Evolutionary conservation across 495 filamentous ascomycete species (phyloP), one percentile per base, ranked within the genome.

Genomic region (Aspergillus haitiensis): DNA sequence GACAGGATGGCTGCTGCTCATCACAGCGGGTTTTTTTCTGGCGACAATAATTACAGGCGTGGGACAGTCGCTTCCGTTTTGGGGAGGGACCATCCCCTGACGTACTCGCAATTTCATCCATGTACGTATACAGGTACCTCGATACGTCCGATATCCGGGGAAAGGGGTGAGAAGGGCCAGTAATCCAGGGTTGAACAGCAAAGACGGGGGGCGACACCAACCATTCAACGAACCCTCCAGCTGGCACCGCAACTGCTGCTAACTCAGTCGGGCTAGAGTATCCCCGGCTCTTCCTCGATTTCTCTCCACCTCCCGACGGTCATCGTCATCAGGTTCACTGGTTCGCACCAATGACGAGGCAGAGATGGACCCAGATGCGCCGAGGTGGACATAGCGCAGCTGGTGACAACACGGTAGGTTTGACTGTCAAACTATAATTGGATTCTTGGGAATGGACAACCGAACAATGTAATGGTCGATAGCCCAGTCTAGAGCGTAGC

Each of bases 31-130:
- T 56, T 44, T 56, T 56, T 21, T 47, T 56, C 11, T 56, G 40
- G 2, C 53, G 53, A 42, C 53, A 56, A 42, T 47, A 47, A 31
- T 56, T 56, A 42, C 53, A 56, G 18, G 53, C 53, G 36, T 56
- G 35, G 7, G 53, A 46, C 0, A 56, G 27, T 0, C 53, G 40
- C 27, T 56, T 56, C 8, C 53, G 34, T 7, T 56, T 56, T 6
- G 37, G 52, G 2, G 52, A 52, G 13, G 42, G 42, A 16, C 15
- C 8, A 5, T 16, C 42, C 13, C n/a, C 15, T 18, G 12, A 27
- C 1, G 21, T 27, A 27, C 21, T 27, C 1, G 21, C 21, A 3
- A 27, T 16, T 2, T 46, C 42, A 8, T 46, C 42, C 42, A 46
- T 46, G 3, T 40, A 10, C 0, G 4, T 40, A 7, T 8, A 40